Percentiles rank a stretch among this genome's conserved stretches.
phyloP scores from a whole-genome alignment of 441 rosid species.

The Corymbia calophylla region DNA sequence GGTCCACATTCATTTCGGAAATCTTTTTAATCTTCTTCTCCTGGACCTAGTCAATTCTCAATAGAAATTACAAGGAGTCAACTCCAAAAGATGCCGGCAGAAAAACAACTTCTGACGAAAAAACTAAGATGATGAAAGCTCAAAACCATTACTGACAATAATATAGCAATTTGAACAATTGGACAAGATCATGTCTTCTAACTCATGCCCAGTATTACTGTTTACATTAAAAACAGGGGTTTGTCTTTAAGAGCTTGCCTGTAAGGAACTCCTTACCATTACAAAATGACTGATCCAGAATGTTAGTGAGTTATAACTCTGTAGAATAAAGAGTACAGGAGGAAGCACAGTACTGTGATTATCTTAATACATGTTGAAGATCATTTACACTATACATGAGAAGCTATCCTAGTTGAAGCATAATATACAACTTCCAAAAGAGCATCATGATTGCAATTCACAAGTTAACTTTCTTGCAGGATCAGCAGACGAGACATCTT shows the following conservation, averaged over 20 bases:
- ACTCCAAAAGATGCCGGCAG: background rate
- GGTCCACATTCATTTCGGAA: constrained; percentile 71
- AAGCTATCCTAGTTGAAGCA: background rate
- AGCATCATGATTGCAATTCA: background rate
- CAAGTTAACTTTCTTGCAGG: background rate
- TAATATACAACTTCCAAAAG: background rate
- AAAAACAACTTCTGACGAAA: background rate
- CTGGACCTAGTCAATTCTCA: constrained; percentile 47
- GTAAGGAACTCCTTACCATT: background rate
- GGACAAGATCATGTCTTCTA: background rate
- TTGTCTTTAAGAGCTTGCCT: background rate
- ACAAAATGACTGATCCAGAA: background rate
- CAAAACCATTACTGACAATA: background rate
- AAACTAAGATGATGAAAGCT: background rate
- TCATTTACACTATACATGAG: background rate
- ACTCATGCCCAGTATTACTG: background rate
- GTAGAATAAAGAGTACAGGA: background rate
- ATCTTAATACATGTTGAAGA: background rate
- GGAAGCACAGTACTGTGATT: background rate
- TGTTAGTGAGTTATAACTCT: background rate
- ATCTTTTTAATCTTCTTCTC: constrained; percentile 94
- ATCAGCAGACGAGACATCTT: background rate
- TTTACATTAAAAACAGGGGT: background rate
- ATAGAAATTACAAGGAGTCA: background rate
- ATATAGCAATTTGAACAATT: background rate